Percentiles rank a stretch among this genome's conserved stretches.
Evolutionary conservation across 495 filamentous ascomycete genomes (phyloP).

Genomic region (Umbilicaria muhlenbergii): DNA sequence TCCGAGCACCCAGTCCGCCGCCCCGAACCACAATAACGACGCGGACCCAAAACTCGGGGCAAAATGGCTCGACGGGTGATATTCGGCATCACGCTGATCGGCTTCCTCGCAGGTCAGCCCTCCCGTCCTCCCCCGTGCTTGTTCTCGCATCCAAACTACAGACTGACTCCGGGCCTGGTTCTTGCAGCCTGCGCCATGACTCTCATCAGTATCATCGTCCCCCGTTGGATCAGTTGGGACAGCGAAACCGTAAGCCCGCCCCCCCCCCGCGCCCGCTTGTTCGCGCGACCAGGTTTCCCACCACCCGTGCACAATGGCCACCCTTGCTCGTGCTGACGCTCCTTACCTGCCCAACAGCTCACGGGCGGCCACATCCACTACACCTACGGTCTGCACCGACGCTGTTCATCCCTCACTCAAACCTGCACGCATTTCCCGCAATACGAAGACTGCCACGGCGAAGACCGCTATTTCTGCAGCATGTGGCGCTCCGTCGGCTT

Average conservation of each 20-base stretch:
- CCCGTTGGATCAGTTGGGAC: slow-evolving; percentile 67
- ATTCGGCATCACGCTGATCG: slow-evolving; percentile 38
- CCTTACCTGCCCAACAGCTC: slow-evolving; percentile 5
- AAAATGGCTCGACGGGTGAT: slow-evolving; percentile 35
- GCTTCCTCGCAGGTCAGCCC: slow-evolving; percentile 43
- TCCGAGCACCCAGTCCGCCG: too few relatives aligned
- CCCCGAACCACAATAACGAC: too few relatives aligned
- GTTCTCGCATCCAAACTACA: not conserved
- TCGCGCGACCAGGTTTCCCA: too few relatives aligned
- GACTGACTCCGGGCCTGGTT: not conserved
- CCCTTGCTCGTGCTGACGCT: not conserved
- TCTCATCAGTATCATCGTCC: slow-evolving; percentile 53
- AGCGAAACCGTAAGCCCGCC: slow-evolving; percentile 35
- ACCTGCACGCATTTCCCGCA: slow-evolving; percentile 43
- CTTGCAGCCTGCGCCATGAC: slow-evolving; percentile 59
- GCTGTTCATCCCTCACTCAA: slow-evolving; percentile 51
- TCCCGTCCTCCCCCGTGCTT: not conserved
- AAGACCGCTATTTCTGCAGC: slow-evolving; percentile 66
- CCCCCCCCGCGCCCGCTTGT: too few relatives aligned
- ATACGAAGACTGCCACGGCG: slow-evolving; percentile 50
- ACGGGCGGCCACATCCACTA: slow-evolving; percentile 38
- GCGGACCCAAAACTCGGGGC: too few relatives aligned
- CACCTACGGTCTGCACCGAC: slow-evolving; percentile 64
- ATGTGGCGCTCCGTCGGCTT: slow-evolving; percentile 85
- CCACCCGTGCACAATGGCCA: too few relatives aligned